phyloP scores from a whole-genome alignment of 306 rosid genomes.

The Fragaria iinumae region DNA sequence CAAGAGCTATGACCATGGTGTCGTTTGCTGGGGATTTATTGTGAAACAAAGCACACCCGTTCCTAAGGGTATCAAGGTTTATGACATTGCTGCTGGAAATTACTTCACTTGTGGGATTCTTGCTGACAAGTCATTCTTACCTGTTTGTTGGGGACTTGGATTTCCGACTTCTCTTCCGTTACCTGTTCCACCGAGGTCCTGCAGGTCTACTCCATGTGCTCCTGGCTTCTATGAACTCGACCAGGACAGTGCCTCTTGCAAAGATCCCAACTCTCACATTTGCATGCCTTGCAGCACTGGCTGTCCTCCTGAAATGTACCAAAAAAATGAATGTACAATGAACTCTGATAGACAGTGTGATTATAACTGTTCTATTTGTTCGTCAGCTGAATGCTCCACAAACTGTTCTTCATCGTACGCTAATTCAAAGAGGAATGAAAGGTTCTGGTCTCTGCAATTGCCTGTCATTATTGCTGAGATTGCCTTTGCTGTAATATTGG shows the following conservation, averaged over 20 bases:
- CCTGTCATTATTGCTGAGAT: constrained; percentile 70
- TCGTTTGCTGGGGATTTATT: constrained; percentile 82
- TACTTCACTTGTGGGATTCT: constrained; percentile 86
- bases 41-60: constrained; percentile 61
- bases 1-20: constrained; percentile 64
- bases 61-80: constrained; percentile 56
- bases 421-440: constrained; percentile 47
- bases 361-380: constrained; percentile 76
- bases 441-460: constrained; percentile 66
- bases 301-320: constrained; percentile 77
- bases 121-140: constrained; percentile 66
- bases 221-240: constrained; percentile 62
- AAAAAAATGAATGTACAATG: constrained; percentile 45
- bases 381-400: constrained; percentile 49
- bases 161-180: constrained; percentile 80
- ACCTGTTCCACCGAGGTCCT: constrained; percentile 67
- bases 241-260: constrained; percentile 50
- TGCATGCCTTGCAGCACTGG: constrained; percentile 71
- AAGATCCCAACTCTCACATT: constrained; percentile 42
- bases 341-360: constrained; percentile 65
- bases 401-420: constrained; percentile 56
- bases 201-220: constrained; percentile 66
- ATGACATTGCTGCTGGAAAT: constrained; percentile 80
- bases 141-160: constrained; percentile 90
- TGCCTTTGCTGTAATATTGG: constrained; percentile 63